phyloP scores from a whole-genome alignment of 1,284 basidiomycete species.

The Porphyrellus sp. region DNA sequence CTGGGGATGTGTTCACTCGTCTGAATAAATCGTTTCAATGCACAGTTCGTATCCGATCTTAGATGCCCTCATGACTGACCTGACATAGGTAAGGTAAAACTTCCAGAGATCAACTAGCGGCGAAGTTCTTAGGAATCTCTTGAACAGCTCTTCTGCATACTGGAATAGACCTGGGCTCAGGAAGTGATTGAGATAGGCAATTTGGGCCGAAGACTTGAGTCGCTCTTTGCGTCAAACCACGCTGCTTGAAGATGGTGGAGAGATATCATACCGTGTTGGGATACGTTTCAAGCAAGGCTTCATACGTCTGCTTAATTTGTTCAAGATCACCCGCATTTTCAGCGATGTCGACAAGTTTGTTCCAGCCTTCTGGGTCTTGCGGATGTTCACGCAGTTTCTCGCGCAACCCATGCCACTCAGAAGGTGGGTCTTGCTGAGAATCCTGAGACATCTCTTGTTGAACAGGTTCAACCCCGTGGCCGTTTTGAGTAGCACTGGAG shows the following conservation, averaged over 20 bases:
- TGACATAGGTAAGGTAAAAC: slow-evolving; percentile 81
- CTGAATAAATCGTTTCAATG: slow-evolving; percentile 34
- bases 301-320: slow-evolving; percentile 62
- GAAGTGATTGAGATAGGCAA: slow-evolving; percentile 81
- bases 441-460: slow-evolving; percentile 26
- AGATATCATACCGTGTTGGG: slow-evolving; percentile 58
- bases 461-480: slow-evolving; percentile 25
- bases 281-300: slow-evolving; percentile 61
- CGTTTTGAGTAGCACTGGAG: slow-evolving; percentile 26
- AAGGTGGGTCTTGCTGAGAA: slow-evolving; percentile 34
- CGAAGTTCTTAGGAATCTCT: slow-evolving; percentile 76
- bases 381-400: slow-evolving; percentile 49
- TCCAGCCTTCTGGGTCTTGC: slow-evolving; percentile 59
- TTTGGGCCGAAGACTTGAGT: slow-evolving; percentile 66
- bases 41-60: slow-evolving; percentile 2
- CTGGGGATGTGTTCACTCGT: slow-evolving; percentile 53
- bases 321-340: slow-evolving; percentile 60
- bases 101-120: slow-evolving; percentile 86
- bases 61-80: slow-evolving; percentile 44
- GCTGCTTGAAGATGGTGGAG: slow-evolving; percentile 15
- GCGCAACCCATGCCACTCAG: slow-evolving; percentile 50
- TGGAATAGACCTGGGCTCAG: slow-evolving; percentile 62
- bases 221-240: slow-evolving; percentile 30
- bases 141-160: slow-evolving; percentile 77
- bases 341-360: slow-evolving; percentile 57